These are phyloP conservation scores for Chrysosporium keratinophilum DNA, from an alignment of 2,329 filamentous ascomycete species.

Conservation along the genomic window DNA sequence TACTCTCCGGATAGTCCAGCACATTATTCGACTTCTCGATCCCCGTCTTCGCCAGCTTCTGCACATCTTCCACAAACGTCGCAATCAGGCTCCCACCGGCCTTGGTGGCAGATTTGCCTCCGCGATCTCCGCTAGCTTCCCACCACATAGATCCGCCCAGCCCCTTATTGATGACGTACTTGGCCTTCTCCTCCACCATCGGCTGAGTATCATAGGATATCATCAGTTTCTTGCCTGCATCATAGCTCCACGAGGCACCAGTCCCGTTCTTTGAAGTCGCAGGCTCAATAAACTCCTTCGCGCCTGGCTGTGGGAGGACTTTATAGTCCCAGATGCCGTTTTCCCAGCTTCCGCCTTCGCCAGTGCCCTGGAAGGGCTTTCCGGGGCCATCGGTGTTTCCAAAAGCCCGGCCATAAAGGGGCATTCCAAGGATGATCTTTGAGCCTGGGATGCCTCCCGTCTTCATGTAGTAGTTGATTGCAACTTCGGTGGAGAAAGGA, in stretches of 20 bases:
- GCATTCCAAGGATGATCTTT: constrained; percentile 89
- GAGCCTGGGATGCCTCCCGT: constrained; percentile 49
- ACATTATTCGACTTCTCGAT: constrained; percentile 31
- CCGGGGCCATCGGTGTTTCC: constrained; percentile 68
- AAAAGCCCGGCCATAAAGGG: constrained; percentile 85
- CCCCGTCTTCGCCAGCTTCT: constrained; percentile 22
- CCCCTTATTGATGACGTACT: constrained; percentile 54
- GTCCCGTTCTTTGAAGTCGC: constrained; percentile 28
- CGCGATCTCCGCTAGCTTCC: constrained; percentile 73
- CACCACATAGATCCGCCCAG: constrained; percentile 95
- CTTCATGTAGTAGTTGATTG: constrained; percentile 59
- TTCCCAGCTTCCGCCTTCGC: constrained; percentile 68
- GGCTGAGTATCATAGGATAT: constrained; percentile 58
- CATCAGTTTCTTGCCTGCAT: constrained; percentile 52
- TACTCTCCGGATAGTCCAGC: constrained; percentile 32
- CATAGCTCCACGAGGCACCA: constrained; percentile 69
- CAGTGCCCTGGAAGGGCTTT: constrained; percentile 59
- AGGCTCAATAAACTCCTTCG: constrained; percentile 53
- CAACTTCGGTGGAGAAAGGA: constrained; percentile 64
- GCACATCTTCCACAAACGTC: constrained; percentile 36
- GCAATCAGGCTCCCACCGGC: constrained; percentile 54
- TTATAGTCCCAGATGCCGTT: constrained; percentile 82
- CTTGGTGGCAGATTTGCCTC: constrained; percentile 36
- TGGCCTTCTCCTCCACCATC: constrained; percentile 58
- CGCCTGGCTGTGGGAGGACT: constrained; percentile 59